Evolutionary conservation across 495 filamentous ascomycete genomes (phyloP), one percentile per base, ranked within the genome.

Genomic region (Aspergillus biplanus): DNA sequence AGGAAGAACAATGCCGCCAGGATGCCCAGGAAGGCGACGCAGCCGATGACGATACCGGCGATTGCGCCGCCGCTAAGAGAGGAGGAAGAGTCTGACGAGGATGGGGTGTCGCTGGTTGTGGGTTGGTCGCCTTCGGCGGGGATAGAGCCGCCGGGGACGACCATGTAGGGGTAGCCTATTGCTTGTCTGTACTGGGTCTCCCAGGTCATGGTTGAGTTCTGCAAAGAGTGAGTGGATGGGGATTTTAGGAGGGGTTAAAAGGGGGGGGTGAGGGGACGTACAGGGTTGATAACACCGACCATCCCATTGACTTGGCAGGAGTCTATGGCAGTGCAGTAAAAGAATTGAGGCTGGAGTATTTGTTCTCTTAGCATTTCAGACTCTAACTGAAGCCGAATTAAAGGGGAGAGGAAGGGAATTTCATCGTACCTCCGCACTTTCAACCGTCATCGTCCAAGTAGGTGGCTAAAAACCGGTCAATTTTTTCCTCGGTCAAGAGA

Each of bases 251-350:
- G 13, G 13, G 16, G 34, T 7, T 32, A 12, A 7, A 9, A 33
- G 3, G 1, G 3, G 5, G 44, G 33, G 7, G 48, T 27, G 21
- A 27, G 27, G 12, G 15, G 13, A 42, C 68, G 18, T 71, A 77
- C 76, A 18, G 72, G 70, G 58, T 79, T 81, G 34, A 79, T 82
- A 0, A 69, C 76, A 37, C 74, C 76, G 7, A 82, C 75, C 77
- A 81, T 81, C 34, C 73, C 74, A 61, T 78, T 80, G 5, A 64
- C 59, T 6, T 66, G 58, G 53, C 78, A 82, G 33, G 77, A 82
- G 44, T 70, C 70, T 11, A 73, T 65, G 1, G 75, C 79, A 1
- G 75, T 78, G 44, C 76, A 79, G 57, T 79, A 79, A 62, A 73
- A 79, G 59, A 78, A 79, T 6, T 62, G 72, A 27, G 77, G 77